phyloP scores from a whole-genome alignment of 257 asterid species.

The Solanum medicagineum region DNA sequence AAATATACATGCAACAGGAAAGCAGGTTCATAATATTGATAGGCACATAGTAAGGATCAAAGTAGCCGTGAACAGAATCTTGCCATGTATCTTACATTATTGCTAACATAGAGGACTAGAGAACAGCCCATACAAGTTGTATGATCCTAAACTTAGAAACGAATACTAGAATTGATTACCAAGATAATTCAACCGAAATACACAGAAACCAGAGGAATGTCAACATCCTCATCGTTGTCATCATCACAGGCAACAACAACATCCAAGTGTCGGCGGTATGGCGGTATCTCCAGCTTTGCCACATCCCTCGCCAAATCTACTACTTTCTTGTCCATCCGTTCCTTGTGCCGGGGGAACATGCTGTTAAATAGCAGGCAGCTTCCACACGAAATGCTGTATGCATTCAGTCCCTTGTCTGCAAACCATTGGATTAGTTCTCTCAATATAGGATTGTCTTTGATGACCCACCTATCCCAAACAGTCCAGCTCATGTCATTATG shows the following conservation, averaged over 20 bases:
- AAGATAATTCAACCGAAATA: constrained; percentile 36
- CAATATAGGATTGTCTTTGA: constrained; percentile 52
- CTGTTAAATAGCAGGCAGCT: constrained; percentile 68
- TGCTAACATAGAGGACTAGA: background rate
- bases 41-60: background rate
- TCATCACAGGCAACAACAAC: constrained; percentile 84
- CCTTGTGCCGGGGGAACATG: constrained; percentile 78
- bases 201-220: constrained; percentile 68
- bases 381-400: constrained; percentile 78
- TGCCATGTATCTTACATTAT: background rate
- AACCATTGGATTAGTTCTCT: constrained; percentile 72
- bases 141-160: background rate
- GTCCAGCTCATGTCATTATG: constrained; percentile 84
- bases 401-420: constrained; percentile 58
- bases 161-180: background rate
- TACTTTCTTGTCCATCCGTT: constrained; percentile 69
- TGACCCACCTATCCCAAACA: constrained; percentile 83
- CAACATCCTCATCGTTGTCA: constrained; percentile 76
- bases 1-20: background rate
- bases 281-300: constrained; percentile 70
- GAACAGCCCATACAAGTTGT: background rate
- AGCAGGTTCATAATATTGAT: background rate
- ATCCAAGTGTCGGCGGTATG: constrained; percentile 59
- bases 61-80: background rate
- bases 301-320: constrained; percentile 61